A percentile compares a stretch with the other conserved stretches of the same genome.
phyloP scores from a whole-genome alignment of 164 flowering plant genomes.

The Magnolia kwangsiensis region DNA sequence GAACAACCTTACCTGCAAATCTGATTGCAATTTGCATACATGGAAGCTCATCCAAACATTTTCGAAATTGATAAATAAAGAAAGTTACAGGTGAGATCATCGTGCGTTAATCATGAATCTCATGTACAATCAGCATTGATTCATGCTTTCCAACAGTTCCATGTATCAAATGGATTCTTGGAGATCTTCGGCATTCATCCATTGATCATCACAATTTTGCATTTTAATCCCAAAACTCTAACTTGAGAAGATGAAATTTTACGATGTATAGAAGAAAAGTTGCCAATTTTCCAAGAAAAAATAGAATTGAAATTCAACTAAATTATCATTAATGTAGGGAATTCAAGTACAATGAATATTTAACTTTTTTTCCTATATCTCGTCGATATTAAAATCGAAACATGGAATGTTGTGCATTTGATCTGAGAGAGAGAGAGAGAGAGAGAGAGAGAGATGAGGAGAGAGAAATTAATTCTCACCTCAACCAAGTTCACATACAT shows the following conservation, averaged over 20 bases:
- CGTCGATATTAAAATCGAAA: neutral
- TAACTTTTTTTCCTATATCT: neutral
- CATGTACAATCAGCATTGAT: neutral
- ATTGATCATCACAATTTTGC: neutral
- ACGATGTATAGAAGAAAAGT: neutral
- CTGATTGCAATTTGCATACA: neutral
- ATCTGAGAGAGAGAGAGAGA: conserved; percentile 7
- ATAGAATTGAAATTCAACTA: too few species aligned
- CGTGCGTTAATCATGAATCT: neutral
- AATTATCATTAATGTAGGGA: neutral
- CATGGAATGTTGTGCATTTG: neutral
- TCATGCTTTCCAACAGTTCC: neutral
- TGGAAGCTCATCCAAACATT: neutral
- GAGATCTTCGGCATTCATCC: neutral
- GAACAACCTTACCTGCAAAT: neutral
- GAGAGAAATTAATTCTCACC: conserved; percentile 38
- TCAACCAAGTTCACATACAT: conserved; percentile 89
- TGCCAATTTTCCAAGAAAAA: neutral
- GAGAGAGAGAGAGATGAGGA: neutral
- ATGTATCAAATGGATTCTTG: neutral
- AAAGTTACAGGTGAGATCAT: neutral
- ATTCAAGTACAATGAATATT: neutral
- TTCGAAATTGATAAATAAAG: too few species aligned
- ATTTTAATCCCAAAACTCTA: neutral
- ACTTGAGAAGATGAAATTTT: neutral